Conservation (phyloP, 371 early-diverging fungal species). For the Zopfochytrium polystomum region DNA sequence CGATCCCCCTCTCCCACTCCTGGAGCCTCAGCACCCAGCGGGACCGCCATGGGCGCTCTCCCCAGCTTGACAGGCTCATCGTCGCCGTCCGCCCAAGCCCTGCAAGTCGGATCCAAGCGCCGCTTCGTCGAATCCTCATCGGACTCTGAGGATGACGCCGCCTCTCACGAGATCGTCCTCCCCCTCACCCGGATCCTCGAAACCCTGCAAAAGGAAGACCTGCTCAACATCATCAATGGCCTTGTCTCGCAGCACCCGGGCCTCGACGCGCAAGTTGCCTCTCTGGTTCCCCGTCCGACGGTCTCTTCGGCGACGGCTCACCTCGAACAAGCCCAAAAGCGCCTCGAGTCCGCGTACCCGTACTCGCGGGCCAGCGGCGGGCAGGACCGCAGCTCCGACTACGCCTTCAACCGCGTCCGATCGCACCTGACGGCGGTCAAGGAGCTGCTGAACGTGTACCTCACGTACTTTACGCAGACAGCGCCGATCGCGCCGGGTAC, state of each 20-base stretch:
- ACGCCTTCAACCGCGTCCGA: slow-evolving; percentile 83
- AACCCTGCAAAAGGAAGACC: slow-evolving; percentile 66
- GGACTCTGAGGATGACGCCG: neutral
- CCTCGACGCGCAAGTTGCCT: slow-evolving; percentile 66
- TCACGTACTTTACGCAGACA: slow-evolving; percentile 79
- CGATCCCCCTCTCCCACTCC: neutral
- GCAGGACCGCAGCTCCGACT: slow-evolving; percentile 67
- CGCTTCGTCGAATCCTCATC: neutral
- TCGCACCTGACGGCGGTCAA: slow-evolving; percentile 70
- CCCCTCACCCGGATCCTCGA: slow-evolving; percentile 33
- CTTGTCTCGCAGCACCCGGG: slow-evolving; percentile 71
- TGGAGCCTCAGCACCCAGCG: neutral
- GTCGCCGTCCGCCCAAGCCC: neutral
- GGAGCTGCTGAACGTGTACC: slow-evolving; percentile 77
- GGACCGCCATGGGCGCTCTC: neutral
- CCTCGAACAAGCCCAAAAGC: slow-evolving; percentile 66
- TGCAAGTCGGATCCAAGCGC: neutral
- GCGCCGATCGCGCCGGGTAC: neutral
- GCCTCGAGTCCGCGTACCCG: slow-evolving; percentile 70
- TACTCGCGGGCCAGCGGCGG: slow-evolving; percentile 70
- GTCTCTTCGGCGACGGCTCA: slow-evolving; percentile 68
- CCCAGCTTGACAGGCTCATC: neutral
- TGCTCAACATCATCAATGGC: slow-evolving; percentile 67
- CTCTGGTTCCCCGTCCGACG: slow-evolving; percentile 83
- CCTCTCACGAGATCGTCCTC: slow-evolving; percentile 4